Conservation (phyloP, 176 grass and related monocot species). For the Triticum turgidum region DNA sequence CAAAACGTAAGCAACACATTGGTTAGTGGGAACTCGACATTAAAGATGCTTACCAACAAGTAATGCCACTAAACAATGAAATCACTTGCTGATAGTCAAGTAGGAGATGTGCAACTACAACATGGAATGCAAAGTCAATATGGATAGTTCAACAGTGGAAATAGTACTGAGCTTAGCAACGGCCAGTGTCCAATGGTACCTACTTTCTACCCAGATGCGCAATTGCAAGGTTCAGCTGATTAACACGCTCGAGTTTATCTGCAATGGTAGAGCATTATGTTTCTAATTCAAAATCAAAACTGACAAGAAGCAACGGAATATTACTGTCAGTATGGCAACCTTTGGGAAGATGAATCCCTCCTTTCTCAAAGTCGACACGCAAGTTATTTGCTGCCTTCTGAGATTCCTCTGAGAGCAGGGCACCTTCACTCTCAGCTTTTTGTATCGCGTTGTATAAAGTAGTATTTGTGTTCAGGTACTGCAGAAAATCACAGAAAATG, state of each 20-base stretch:
- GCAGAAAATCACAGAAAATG: slow-evolving; percentile 32
- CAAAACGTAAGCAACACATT: background rate
- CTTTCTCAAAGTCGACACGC: slow-evolving; percentile 87
- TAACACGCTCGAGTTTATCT: slow-evolving; percentile 82
- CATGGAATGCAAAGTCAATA: background rate
- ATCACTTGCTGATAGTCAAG: slow-evolving; percentile 2
- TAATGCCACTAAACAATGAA: slow-evolving; percentile 15
- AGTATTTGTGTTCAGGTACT: slow-evolving; percentile 84
- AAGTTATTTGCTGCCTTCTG: slow-evolving; percentile 64
- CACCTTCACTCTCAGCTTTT: slow-evolving; percentile 65
- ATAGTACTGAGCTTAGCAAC: background rate
- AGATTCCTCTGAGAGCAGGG: slow-evolving; percentile 69
- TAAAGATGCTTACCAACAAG: slow-evolving; percentile 15
- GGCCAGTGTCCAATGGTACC: slow-evolving; percentile 42
- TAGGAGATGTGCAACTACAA: slow-evolving; percentile 10
- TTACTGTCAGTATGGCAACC: slow-evolving; percentile 42
- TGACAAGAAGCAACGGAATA: slow-evolving; percentile 5
- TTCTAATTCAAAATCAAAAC: slow-evolving; percentile 9
- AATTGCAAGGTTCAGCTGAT: slow-evolving; percentile 81
- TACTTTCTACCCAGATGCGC: slow-evolving; percentile 89
- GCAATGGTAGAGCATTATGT: slow-evolving; percentile 31
- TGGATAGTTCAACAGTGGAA: slow-evolving; percentile 24
- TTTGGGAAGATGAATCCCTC: slow-evolving; percentile 85
- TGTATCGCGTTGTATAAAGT: slow-evolving; percentile 81
- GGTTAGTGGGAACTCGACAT: background rate